These are phyloP conservation scores for Ophiostoma fasciatum DNA, from an alignment of 2,329 filamentous ascomycete species.

Conservation along the genomic window DNA sequence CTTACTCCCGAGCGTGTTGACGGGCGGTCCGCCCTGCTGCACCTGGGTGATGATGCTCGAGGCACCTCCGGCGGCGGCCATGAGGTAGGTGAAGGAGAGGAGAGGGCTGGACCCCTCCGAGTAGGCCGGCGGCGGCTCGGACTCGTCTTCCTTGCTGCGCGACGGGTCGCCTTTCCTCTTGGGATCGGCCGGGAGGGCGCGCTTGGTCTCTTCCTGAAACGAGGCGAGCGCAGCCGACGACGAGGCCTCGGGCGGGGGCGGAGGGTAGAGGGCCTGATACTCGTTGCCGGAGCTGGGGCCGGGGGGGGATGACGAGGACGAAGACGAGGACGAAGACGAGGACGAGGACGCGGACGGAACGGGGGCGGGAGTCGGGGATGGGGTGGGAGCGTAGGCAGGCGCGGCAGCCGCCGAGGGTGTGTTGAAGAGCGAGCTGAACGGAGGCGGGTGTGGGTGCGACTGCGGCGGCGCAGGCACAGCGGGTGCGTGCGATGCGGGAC, in stretches of 20 bases:
- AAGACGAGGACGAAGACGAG: not conserved
- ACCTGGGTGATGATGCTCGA: slow-evolving; percentile 99
- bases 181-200: slow-evolving; percentile 64
- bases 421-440: slow-evolving; percentile 46
- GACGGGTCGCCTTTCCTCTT: slow-evolving; percentile 52
- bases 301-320: slow-evolving; percentile 22
- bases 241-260: not conserved
- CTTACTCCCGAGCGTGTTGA: slow-evolving; percentile 78
- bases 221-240: slow-evolving; percentile 14
- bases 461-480: too few species aligned
- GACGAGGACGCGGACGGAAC: not conserved
- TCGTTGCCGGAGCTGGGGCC: slow-evolving; percentile 15
- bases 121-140: slow-evolving; percentile 90
- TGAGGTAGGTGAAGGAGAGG: slow-evolving; percentile 85
- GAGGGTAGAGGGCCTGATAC: not conserved
- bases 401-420: slow-evolving; percentile 23
- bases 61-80: slow-evolving; percentile 93
- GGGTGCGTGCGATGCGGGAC: too few species aligned
- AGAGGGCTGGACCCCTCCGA: slow-evolving; percentile 89
- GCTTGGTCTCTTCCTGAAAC: slow-evolving; percentile 60
- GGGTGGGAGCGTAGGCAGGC: slow-evolving; percentile 42
- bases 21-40: slow-evolving; percentile 77
- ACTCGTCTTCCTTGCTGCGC: slow-evolving; percentile 58
- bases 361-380: too few species aligned
- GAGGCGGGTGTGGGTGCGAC: too few species aligned